Evolutionary conservation across 768 basidiomycete species (phyloP).

Genomic region (Lenzites betulinus): DNA sequence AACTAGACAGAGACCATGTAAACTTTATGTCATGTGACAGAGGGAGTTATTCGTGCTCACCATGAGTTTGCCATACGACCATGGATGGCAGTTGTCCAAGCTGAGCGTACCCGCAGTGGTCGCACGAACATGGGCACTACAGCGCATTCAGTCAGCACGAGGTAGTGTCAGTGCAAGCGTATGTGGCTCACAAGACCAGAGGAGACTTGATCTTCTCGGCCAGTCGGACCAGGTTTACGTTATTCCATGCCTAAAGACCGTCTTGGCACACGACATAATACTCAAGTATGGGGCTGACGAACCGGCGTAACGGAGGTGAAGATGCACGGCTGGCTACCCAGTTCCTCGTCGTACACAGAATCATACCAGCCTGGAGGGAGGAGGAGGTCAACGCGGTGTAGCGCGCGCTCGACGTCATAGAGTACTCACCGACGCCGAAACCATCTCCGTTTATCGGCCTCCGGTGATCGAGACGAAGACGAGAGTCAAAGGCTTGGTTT

Average conservation of each 20-base stretch:
- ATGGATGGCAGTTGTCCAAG: conserved; percentile 94
- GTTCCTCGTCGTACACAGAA: conserved; percentile 77
- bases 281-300: conserved; percentile 28
- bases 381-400: background rate
- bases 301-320: conserved; percentile 96
- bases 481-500: conserved; percentile 95
- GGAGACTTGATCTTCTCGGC: conserved; percentile 98
- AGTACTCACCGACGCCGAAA: conserved; percentile 83
- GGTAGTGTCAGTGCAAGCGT: background rate
- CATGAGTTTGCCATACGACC: conserved; percentile 90
- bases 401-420: background rate
- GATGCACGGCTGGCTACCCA: conserved; percentile 88
- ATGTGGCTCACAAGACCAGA: conserved; percentile 77
- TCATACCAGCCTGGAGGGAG: conserved; percentile 86
- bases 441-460: conserved; percentile 95
- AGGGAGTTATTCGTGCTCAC: conserved; percentile 41
- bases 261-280: background rate
- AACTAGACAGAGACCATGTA: conserved; percentile 54
- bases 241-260: conserved; percentile 87
- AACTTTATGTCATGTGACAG: background rate
- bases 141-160: background rate
- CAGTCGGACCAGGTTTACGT: conserved; percentile 87
- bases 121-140: conserved; percentile 90
- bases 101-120: conserved; percentile 92
- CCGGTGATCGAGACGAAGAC: conserved; percentile 77